Evolutionary conservation across 2,329 filamentous ascomycete genomes (phyloP).

Genomic region (Furcasterigmium sp.): DNA sequence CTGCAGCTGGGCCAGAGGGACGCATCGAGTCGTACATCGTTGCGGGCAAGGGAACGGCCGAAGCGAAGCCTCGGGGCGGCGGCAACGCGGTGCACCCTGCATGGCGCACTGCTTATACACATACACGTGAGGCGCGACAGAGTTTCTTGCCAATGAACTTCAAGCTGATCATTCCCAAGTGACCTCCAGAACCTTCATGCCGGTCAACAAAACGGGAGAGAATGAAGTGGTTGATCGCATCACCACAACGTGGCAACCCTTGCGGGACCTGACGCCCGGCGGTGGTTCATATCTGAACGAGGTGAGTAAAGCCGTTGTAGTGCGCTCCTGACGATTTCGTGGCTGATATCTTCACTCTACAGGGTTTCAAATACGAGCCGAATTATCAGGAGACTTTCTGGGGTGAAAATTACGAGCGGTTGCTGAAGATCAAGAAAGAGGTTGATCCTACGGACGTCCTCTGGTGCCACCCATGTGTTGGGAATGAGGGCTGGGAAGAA

Average conservation of each 20-base stretch:
- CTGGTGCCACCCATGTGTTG: slow-evolving; percentile 12
- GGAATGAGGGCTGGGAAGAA: slow-evolving; percentile 12
- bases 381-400: slow-evolving; percentile 14
- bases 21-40: slow-evolving; percentile 32
- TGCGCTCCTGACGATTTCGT: too few relatives aligned
- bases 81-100: slow-evolving; percentile 41
- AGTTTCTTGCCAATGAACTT: background rate
- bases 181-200: slow-evolving; percentile 18
- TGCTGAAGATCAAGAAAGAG: slow-evolving; percentile 12
- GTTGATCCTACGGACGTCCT: slow-evolving; percentile 12
- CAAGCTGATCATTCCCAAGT: slow-evolving; percentile 16
- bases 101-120: slow-evolving; percentile 37
- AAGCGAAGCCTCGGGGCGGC: slow-evolving; percentile 38
- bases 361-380: slow-evolving; percentile 10
- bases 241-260: slow-evolving; percentile 20
- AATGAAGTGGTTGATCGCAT: slow-evolving; percentile 18
- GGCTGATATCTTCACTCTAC: too few relatives aligned
- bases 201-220: slow-evolving; percentile 25
- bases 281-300: slow-evolving; percentile 15
- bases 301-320: too few relatives aligned
- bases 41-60: slow-evolving; percentile 34
- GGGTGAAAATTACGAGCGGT: slow-evolving; percentile 11
- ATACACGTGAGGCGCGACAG: slow-evolving; percentile 27
- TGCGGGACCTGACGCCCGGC: slow-evolving; percentile 21
- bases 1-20: slow-evolving; percentile 15